Evolutionary conservation across 129 eudicot genomes (phyloP).

Genomic region (Pittosporum tobira): DNA sequence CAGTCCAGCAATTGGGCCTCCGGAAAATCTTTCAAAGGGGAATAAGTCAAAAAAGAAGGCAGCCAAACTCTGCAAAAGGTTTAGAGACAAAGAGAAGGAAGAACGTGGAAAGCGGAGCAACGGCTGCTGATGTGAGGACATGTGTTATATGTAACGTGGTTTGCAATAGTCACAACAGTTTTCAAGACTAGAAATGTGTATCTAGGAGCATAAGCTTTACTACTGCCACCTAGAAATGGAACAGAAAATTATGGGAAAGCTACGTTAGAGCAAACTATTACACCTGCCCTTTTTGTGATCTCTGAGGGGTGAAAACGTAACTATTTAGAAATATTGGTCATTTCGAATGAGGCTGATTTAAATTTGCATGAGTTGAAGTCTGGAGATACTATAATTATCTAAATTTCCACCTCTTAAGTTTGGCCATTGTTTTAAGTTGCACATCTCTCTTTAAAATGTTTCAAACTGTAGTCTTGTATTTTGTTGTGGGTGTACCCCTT

Average conservation of each 20-base stretch:
- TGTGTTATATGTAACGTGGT: constrained; percentile 59
- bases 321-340: no score
- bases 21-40: constrained; percentile 35
- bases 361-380: no score
- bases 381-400: no score
- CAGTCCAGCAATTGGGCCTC: constrained; percentile 46
- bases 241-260: not conserved
- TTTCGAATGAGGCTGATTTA: no score
- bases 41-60: constrained; percentile 28
- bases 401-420: no score
- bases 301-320: not conserved
- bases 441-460: no score
- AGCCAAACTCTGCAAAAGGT: constrained; percentile 25
- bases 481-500: no score
- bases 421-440: no score
- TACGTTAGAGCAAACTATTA: no score
- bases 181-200: constrained; percentile 23
- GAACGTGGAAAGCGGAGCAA: constrained; percentile 59
- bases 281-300: not conserved
- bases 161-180: constrained; percentile 69
- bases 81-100: constrained; percentile 51
- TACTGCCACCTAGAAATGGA: constrained; percentile 11
- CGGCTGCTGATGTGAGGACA: constrained; percentile 39
- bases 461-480: no score
- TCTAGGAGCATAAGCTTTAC: constrained; percentile 8